phyloP scores from a whole-genome alignment of 2,329 filamentous ascomycete genomes.

The Diplodia seriata region DNA sequence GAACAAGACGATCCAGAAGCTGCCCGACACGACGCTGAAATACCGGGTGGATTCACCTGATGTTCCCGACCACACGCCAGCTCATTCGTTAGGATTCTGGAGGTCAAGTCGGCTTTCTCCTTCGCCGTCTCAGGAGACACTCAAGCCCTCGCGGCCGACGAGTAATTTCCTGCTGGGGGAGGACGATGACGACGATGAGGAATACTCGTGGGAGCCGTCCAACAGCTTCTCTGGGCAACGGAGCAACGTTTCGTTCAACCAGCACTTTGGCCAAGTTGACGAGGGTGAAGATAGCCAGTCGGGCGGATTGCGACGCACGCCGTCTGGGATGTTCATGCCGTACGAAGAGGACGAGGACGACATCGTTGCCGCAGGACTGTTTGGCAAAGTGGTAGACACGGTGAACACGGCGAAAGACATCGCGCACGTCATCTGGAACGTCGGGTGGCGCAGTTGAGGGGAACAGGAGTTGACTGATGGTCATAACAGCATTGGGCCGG shows the following conservation, averaged over 20 bases:
- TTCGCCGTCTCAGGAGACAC: constrained; percentile 82
- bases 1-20: constrained; percentile 85
- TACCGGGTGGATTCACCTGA: constrained; percentile 80
- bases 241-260: constrained; percentile 38
- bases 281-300: constrained; percentile 38
- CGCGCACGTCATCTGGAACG: constrained; percentile 71
- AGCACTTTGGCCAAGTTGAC: constrained; percentile 45
- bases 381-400: constrained; percentile 82
- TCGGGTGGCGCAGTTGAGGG: constrained; percentile 64
- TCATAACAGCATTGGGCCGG: constrained; percentile 32
- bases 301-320: constrained; percentile 74
- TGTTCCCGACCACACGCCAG: constrained; percentile 59
- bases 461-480: constrained; percentile 6
- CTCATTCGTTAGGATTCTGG: constrained; percentile 54
- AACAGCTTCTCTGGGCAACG: constrained; percentile 46
- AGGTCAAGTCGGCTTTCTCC: constrained; percentile 63
- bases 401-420: constrained; percentile 70
- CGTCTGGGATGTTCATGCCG: constrained; percentile 91
- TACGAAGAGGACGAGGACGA: constrained; percentile 76
- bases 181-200: constrained; percentile 59
- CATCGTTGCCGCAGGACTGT: constrained; percentile 64
- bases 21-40: constrained; percentile 87
- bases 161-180: constrained; percentile 70
- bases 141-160: constrained; percentile 73
- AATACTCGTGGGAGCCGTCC: constrained; percentile 55